Base-by-base conservation (phyloP, 2,329 filamentous ascomycete species). In the Rhytidhysteron rufulum region DNA sequence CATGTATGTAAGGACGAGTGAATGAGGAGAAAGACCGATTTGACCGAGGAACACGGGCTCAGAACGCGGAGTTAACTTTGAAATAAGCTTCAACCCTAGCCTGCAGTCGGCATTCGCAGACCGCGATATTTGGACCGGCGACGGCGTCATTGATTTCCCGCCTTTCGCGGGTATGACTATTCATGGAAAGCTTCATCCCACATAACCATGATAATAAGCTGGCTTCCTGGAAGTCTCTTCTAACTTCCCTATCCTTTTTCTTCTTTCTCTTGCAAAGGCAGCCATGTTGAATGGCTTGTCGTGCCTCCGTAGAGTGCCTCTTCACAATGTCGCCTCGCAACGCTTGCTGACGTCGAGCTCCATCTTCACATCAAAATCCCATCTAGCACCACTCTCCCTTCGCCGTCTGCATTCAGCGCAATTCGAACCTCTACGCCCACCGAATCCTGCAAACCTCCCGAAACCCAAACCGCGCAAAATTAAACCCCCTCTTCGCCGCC, bases 401-500 rank as follows among this genome's bases (percentile, higher is more conserved):
- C 58, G 60, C 45, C 52, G 47, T 44, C 47, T 58, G 17, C 61
- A 62, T 22, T 57, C 58, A 41, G 49, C 38, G 27, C 62, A 64
- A 51, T 73, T 71, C 54, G 56, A 68, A 36, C 69, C 68, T 32
- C 53, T 68, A 15, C 61, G 56, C 32, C 90, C 90, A 5, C 89
- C 89, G 1, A 81, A 86, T 4, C 90, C 90, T 5, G 78, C 77
- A 44, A 86, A 86, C 27, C 77, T 97, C 21, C 88, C 88, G 5
- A 61, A 62, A 38, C 56, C 63, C 2, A 50, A 53, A 31, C 41
- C 46, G 0, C 73, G 71, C 16, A 74, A 79, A 7, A 82, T 86
- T 9, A 88, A 85, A 60, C 76, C 83, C 43, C 95, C 87, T 60
- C 76, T 74, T 13, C 79, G 80, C 24, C 77, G 80, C 17, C 77